Evolutionary conservation across 2,329 filamentous ascomycete species (phyloP), one percentile per base, ranked within the genome.

Genomic region (Thermothelomyces thermophilus): DNA sequence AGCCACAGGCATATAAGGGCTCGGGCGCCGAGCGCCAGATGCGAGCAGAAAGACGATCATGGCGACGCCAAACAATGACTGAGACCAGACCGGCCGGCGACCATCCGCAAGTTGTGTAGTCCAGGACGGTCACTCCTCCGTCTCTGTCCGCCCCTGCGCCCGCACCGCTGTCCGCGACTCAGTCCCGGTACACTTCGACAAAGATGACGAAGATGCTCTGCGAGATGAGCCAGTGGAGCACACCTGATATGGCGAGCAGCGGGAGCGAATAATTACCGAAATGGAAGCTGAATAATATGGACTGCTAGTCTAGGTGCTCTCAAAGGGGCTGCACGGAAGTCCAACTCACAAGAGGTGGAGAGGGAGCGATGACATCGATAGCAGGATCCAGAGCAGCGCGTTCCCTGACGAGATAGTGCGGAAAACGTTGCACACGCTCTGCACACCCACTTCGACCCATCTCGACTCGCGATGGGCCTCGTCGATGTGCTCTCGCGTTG

Each of bases 201-300:
- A 68, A 48, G 6, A 48, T 68, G 0, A 74, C 54, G 58, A 74
- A 76, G 1, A 75, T 51, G 37, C 66, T 68, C 51, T 74, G 71
- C 0, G 73, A 77, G 3, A 73, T 63, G 5, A 76, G 61, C 73
- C 73, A 77, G 55, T 77, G 73, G 46, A 76, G 59, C 1, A 72
- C 3, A 0, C 60, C 64, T 1, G 64, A 67, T 2, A 57, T 53
- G 0, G 58, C 51, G 1, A 69, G 60, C 1, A 75, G 56, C 0
- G 72, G 68, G 0, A 75, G 45, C 0, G 66, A 66, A 48, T 73
- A 77, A 14, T n/a, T n/a, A n/a, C n/a, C 63, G 63, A 33, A 70
- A 68, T 1, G 73, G 73, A 2, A 79, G 54, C 2, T 65, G 67
- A 10, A 77, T 68, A 41, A 66, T 73, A 51, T 72, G 74, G 1